A percentile compares a stretch with the other conserved stretches of the same genome.
Evolutionary conservation across 306 rosid species (phyloP).

Genomic region (Pueraria montana): DNA sequence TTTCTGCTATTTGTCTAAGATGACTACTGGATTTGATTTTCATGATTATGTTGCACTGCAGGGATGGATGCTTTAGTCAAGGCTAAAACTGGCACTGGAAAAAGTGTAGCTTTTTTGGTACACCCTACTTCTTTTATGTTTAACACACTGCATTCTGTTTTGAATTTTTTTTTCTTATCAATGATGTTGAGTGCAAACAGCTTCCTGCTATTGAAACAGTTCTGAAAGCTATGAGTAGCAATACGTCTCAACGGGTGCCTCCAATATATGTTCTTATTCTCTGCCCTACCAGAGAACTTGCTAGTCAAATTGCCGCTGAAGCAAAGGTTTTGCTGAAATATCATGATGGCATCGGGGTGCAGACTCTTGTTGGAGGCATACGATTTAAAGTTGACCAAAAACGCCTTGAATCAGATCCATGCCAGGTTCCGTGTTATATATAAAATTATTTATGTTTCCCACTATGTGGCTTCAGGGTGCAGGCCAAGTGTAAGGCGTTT

Average conservation of each 20-base stretch:
- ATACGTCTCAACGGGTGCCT: constrained; percentile 64
- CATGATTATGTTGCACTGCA: constrained; percentile 51
- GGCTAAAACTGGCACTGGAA: constrained; percentile 96
- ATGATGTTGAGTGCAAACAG: constrained; percentile 75
- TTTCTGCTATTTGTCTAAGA: constrained; percentile 24
- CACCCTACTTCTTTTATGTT: constrained; percentile 38
- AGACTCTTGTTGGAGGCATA: constrained; percentile 89
- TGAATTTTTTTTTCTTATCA: constrained; percentile 24
- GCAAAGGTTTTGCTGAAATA: constrained; percentile 79
- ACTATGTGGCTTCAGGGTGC: constrained; percentile 15
- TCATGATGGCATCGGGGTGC: constrained; percentile 85
- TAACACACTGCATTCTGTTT: constrained; percentile 37
- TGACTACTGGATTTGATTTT: constrained; percentile 18
- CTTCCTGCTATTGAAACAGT: constrained; percentile 99
- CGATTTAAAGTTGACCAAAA: constrained; percentile 89
- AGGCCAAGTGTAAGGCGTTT: neutral
- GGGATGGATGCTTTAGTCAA: constrained; percentile 89
- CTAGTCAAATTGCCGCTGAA: constrained; percentile 91
- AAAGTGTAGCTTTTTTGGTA: constrained; percentile 95
- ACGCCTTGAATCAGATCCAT: constrained; percentile 86
- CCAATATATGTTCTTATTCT: constrained; percentile 83
- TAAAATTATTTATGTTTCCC: constrained; percentile 29
- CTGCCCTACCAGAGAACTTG: constrained; percentile 98
- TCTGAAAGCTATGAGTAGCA: constrained; percentile 71
- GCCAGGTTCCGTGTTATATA: constrained; percentile 73